Evolutionary conservation across 495 filamentous ascomycete species (phyloP), one percentile per base, ranked within the genome.

Genomic region (Corynascus novoguineensis): DNA sequence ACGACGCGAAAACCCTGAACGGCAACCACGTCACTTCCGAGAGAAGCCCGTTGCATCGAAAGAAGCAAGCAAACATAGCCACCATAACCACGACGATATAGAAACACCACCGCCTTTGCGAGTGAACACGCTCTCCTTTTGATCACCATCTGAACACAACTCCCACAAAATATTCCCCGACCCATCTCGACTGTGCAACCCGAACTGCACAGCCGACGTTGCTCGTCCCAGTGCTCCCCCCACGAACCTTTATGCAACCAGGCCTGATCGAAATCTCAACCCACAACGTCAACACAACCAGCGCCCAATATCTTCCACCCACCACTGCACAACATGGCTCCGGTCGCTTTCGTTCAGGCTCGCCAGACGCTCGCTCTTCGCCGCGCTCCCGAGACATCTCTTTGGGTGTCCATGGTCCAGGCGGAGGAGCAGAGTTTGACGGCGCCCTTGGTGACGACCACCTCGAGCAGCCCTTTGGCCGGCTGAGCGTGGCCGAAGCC

Each of bases 161-260:
- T 22, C 22, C 31, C 34, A 2, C 31, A 38, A 8, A 47, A 37
- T 37, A n/a, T 28, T 31, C 17, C 29, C 5, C 32, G 32, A 34
- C 11, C 25, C 3, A 35, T 19, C 25, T 53, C 51, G 69, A 69
- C 71, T 73, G 71, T 73, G 71, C 71, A 64, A 63, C 41, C 45
- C 49, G 14, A 61, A 12, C 53, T 65, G 88, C 82, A 90, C 89
- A 87, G 89, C 89, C 86, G 71, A 71, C 70, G 64, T 45, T 53
- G 60, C 54, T 50, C 53, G 22, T 56, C 57, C 62, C 66, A 63
- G 53, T 61, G 73, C 64, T 71, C 68, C 65, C 58, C 60, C 59
- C n/a, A 73, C 72, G 71, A 70, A 68, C 74, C 75, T 96, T 85
- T 95, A 96, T 96, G 91, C 90, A 92, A 84, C 74, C 86, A 83